These are phyloP conservation scores for Zizania palustris DNA, from an alignment of 202 grass and related monocot species.

Conservation along the genomic window DNA sequence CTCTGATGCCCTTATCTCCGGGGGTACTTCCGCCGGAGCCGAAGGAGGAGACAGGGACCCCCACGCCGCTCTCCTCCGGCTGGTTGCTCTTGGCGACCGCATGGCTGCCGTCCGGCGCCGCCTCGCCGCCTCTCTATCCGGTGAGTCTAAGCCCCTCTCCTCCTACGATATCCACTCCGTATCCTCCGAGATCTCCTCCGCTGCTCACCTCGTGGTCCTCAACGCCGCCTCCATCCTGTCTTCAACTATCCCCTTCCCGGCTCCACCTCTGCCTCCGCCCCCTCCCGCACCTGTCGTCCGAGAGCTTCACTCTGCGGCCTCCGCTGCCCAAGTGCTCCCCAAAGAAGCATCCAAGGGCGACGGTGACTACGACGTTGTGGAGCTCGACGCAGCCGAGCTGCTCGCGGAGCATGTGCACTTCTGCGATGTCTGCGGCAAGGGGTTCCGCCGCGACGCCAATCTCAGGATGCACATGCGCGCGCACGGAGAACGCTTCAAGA, in stretches of 20 bases:
- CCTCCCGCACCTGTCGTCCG: slow-evolving; percentile 11
- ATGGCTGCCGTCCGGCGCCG: slow-evolving; percentile 69
- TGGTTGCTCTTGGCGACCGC: slow-evolving; percentile 60
- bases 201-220: slow-evolving; percentile 74
- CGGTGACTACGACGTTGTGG: slow-evolving; percentile 70
- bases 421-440: slow-evolving; percentile 95
- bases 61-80: slow-evolving; percentile 57
- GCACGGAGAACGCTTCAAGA: slow-evolving; percentile 98
- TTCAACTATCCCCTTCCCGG: slow-evolving; percentile 42
- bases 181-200: slow-evolving; percentile 75
- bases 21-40: background rate
- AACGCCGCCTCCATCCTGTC: slow-evolving; percentile 76
- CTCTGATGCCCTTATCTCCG: background rate
- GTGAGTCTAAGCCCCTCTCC: slow-evolving; percentile 49
- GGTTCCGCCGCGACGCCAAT: slow-evolving; percentile 97
- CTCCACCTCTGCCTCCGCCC: background rate
- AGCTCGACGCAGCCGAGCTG: slow-evolving; percentile 82
- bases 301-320: slow-evolving; percentile 5
- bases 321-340: background rate
- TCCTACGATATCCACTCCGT: slow-evolving; percentile 67
- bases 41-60: slow-evolving; percentile 42
- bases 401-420: slow-evolving; percentile 88
- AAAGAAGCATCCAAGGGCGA: slow-evolving; percentile 45
- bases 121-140: slow-evolving; percentile 65
- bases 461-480: slow-evolving; percentile 99